Conservation (phyloP, 164 flowering plant genomes). For the Houttuynia cordata region DNA sequence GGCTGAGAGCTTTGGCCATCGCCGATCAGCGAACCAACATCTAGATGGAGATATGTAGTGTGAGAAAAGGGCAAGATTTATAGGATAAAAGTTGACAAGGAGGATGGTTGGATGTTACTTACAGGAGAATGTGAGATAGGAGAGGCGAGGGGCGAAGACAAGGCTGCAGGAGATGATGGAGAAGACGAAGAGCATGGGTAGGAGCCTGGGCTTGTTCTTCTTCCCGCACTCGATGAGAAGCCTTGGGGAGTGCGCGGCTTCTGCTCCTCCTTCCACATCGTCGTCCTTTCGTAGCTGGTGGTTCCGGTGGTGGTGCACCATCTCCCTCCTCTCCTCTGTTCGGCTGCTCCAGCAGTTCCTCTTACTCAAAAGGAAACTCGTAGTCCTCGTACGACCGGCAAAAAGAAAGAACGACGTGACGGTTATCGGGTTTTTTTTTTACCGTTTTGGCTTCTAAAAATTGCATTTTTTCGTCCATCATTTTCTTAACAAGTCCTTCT, state of each 20-base stretch:
- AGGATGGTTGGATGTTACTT: constrained; percentile 13
- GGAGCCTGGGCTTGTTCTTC: constrained; percentile 42
- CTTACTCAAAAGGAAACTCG: no score
- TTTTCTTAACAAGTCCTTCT: no score
- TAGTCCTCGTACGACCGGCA: no score
- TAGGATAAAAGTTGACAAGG: background rate
- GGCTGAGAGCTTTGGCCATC: constrained; percentile 12
- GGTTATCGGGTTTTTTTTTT: no score
- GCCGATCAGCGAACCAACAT: constrained; percentile 7
- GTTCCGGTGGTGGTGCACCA: constrained; percentile 42
- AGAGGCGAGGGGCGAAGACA: constrained; percentile 32
- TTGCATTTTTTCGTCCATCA: no score
- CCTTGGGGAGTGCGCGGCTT: constrained; percentile 5
- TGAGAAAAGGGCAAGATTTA: background rate
- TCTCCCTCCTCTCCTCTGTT: background rate
- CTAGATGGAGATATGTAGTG: no score
- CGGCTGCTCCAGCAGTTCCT: no score
- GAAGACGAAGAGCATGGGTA: constrained; percentile 37
- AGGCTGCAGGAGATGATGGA: constrained; percentile 46
- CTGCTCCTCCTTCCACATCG: constrained; percentile 3
- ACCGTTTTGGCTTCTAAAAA: no score
- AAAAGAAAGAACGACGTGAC: background rate
- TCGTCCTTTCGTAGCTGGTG: constrained; percentile 24
- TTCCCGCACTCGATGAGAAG: constrained; percentile 19
- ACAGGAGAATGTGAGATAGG: constrained; percentile 28